These are phyloP conservation scores for Gypsophila paniculata DNA, from an alignment of 179 eudicot species.

Conservation along the genomic window DNA sequence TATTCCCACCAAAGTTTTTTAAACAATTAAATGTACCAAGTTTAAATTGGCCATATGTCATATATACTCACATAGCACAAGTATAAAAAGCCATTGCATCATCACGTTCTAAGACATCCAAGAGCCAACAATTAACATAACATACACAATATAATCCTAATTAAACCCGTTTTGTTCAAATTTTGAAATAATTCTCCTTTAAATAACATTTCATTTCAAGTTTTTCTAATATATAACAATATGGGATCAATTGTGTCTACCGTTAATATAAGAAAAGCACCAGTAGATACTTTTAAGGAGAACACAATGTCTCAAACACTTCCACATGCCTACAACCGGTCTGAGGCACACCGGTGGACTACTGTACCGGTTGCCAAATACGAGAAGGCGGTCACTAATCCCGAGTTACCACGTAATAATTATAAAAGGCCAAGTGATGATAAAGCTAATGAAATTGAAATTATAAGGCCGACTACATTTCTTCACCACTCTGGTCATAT, in stretches of 20 bases:
- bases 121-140: background rate
- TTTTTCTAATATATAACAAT: background rate
- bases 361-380: background rate
- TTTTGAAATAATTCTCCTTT: too few species aligned
- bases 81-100: background rate
- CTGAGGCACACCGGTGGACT: background rate
- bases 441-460: conserved; percentile 14
- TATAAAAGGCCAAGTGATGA: background rate
- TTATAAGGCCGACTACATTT: background rate
- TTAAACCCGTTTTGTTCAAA: background rate
- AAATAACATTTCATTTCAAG: background rate
- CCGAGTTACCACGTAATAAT: background rate
- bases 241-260: conserved; percentile 17
- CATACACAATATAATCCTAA: background rate
- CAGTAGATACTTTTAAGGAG: background rate
- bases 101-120: background rate
- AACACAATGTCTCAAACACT: background rate
- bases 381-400: background rate
- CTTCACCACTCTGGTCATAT: background rate
- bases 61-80: background rate
- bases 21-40: background rate
- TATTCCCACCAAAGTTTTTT: background rate
- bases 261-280: conserved; percentile 10
- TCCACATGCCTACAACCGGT: background rate
- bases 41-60: too few species aligned